A percentile compares a stretch with the other conserved stretches of the same genome.
Evolutionary conservation across 23 red algal species (phyloP).

Genomic region (Gracilaria domingensis): DNA sequence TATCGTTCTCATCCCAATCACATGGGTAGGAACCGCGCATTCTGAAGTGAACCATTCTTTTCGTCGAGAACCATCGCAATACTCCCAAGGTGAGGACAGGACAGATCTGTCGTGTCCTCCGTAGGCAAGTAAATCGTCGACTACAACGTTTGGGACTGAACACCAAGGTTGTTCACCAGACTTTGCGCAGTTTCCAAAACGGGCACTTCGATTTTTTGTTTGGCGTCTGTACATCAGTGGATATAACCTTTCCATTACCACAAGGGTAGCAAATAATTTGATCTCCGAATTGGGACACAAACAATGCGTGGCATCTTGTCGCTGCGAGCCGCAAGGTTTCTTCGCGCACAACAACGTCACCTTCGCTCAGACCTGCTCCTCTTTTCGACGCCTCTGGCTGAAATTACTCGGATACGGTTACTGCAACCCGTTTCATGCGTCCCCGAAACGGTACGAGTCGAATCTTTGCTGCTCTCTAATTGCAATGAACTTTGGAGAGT

Average conservation of each 20-base stretch:
- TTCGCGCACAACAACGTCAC: not conserved
- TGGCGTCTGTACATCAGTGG: no score
- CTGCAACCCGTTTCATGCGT: not conserved
- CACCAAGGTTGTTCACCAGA: no score
- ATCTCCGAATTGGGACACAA: not conserved
- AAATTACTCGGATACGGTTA: not conserved
- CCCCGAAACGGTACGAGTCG: not conserved
- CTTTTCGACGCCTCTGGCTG: not conserved
- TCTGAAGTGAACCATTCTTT: no score
- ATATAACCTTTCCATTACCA: no score
- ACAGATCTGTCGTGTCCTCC: no score
- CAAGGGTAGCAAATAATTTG: not conserved
- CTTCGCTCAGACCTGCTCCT: not conserved
- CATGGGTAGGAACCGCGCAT: no score
- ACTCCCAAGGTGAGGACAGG: no score
- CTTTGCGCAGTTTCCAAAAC: not conserved
- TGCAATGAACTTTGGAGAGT: constrained; percentile 20
- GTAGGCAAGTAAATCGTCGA: no score
- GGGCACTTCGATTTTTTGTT: not conserved
- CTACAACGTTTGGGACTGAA: no score
- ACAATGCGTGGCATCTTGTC: not conserved
- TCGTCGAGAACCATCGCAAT: no score
- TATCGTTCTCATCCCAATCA: no score
- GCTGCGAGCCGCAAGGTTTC: not conserved
- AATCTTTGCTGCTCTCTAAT: not conserved